Evolutionary conservation across 352 stramenopile species (phyloP), one percentile per base, ranked within the genome.

Genomic region (Globisporangium alternatum): DNA sequence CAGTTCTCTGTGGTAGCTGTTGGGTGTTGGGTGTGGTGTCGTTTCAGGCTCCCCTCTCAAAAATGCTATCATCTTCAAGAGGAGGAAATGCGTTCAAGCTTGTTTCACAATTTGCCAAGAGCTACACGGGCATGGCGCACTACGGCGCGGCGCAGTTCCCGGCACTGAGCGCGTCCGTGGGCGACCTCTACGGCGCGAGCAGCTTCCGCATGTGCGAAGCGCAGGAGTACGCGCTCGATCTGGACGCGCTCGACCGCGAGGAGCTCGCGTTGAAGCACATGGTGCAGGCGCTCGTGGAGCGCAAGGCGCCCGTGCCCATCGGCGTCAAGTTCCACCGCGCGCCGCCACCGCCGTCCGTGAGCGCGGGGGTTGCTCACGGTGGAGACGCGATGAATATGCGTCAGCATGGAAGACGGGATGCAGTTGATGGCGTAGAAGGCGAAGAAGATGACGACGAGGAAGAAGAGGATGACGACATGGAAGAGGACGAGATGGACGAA

Each of bases 161-260:
- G 43, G 70, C 78, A 60, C 69, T 85, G 45, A 70, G 65, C 48
- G 68, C 75, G 31, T 68, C 69, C n/a, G 69, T 86, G 44, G 71
- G 69, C 62, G 80, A 91, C 53, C 65, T 91, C n/a, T 89, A 88
- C 22, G 82, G 80, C 25, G 80, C 72, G 55, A 82, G 68, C 60
- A 72, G 75, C 25, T 74, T 67, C 52, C 81, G 79, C 30, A 72
- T 82, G 33, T 76, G 74, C 17, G 80, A 88, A 56, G 60, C 73
- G 35, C 69, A 79, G 10, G 76, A 75, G 37, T 86, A 80, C 17
- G 58, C 69, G 10, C 67, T 72, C 9, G 81, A 86, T 21, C 52
- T 88, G 33, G 74, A 87, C 15, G 78, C 83, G 37, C 63, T 91
- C 17, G 82, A 91, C 35, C 71, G 70, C 13, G 75, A 89, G 59